A percentile compares a stretch with the other conserved stretches of the same genome.
phyloP scores from a whole-genome alignment of 225 moss, liverwort and hornwort species.

The Thuidium tamariscinum region DNA sequence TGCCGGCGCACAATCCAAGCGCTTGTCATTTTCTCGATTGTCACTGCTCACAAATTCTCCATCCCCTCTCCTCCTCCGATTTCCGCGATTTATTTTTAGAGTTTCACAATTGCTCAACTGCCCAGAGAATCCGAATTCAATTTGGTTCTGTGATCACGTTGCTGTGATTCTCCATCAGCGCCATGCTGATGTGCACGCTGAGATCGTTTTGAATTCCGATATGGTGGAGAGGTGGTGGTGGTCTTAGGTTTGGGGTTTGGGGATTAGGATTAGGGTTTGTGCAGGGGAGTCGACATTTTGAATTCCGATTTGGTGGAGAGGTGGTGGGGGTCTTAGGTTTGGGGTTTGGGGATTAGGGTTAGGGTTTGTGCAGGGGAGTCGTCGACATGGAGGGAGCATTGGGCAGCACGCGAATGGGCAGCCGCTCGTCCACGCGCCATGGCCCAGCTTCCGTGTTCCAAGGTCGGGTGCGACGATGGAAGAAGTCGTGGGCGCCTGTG shows the following conservation, averaged over 20 bases:
- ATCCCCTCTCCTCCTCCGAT: too few relatives aligned
- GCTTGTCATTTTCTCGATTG: neutral
- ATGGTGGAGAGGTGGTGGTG: too few relatives aligned
- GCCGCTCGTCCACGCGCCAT: constrained; percentile 58
- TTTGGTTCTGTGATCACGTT: neutral
- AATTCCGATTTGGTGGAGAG: too few relatives aligned
- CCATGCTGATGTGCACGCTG: neutral
- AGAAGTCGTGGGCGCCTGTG: constrained; percentile 48
- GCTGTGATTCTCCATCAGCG: neutral
- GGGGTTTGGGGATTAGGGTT: neutral
- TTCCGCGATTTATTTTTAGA: too few relatives aligned
- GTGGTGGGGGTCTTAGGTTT: neutral
- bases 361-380: neutral
- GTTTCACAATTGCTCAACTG: neutral
- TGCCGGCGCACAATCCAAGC: neutral
- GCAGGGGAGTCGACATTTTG: too few relatives aligned
- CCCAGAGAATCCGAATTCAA: too few relatives aligned
- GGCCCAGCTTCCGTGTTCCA: constrained; percentile 62
- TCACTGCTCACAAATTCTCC: neutral
- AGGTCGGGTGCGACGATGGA: constrained; percentile 60
- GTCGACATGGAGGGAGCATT: constrained; percentile 35
- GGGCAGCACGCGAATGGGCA: constrained; percentile 64
- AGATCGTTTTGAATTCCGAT: neutral
- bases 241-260: too few relatives aligned
- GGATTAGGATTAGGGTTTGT: too few relatives aligned